Percentiles rank a stretch among this genome's conserved stretches.
These are phyloP conservation scores for Mortierella sp. DNA, from an alignment of 371 early-diverging fungal species.

Conservation along the genomic window DNA sequence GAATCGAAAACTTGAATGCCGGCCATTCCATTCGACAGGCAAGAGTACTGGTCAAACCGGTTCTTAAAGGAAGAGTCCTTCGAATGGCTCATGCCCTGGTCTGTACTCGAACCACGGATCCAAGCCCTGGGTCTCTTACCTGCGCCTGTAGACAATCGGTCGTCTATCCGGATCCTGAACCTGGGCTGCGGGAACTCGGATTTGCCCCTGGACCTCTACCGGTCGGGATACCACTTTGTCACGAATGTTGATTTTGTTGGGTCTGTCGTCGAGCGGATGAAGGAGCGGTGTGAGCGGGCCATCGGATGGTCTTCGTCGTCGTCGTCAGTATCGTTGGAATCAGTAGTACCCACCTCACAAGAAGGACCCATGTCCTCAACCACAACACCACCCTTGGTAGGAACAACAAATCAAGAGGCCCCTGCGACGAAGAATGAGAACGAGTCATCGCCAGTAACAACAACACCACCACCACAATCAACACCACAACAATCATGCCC, in stretches of 20 bases:
- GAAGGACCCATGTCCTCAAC: too few species aligned
- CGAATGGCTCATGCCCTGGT: constrained; percentile 48
- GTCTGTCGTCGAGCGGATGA: constrained; percentile 41
- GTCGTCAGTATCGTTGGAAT: too few species aligned
- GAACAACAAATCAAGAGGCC: not conserved
- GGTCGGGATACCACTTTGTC: constrained; percentile 28
- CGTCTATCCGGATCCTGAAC: constrained; percentile 30
- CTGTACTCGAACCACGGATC: constrained; percentile 37
- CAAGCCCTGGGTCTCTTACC: constrained; percentile 14
- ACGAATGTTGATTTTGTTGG: constrained; percentile 44
- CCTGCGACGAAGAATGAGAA: not conserved
- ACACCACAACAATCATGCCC: constrained; percentile 19
- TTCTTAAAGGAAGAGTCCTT: constrained; percentile 30
- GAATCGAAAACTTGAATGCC: too few species aligned
- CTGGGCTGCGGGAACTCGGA: constrained; percentile 50
- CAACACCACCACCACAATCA: not conserved
- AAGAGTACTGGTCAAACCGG: constrained; percentile 39
- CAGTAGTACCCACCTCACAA: too few species aligned
- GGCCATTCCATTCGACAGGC: constrained; percentile 31
- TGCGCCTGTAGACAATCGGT: too few species aligned
- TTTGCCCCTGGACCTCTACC: constrained; percentile 41
- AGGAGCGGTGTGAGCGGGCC: constrained; percentile 26
- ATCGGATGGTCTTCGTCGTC: too few species aligned
- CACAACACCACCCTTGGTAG: too few species aligned
- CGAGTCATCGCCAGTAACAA: not conserved